A percentile compares a stretch with the other conserved stretches of the same genome.
These are phyloP conservation scores for Pleurotus giganteus DNA, from an alignment of 768 basidiomycete genomes.

Conservation along the genomic window DNA sequence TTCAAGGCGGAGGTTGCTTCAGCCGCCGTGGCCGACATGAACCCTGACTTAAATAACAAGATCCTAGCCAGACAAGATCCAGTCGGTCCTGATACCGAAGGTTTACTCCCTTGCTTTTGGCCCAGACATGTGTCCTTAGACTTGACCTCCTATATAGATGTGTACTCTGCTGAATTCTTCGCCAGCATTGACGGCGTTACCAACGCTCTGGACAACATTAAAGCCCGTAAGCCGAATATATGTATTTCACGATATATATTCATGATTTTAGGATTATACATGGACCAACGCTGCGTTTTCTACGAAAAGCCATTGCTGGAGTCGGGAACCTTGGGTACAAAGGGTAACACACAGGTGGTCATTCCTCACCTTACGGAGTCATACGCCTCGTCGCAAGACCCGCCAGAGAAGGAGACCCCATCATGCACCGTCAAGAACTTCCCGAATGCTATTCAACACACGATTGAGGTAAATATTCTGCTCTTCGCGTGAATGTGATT, in stretches of 20 bases:
- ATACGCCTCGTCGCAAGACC: slow-evolving; percentile 97
- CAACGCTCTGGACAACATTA: slow-evolving; percentile 95
- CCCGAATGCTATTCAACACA: slow-evolving; percentile 97
- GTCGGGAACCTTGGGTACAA: slow-evolving; percentile 97
- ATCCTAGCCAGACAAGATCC: slow-evolving; percentile 89
- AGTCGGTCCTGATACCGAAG: slow-evolving; percentile 90
- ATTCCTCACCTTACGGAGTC: slow-evolving; percentile 94
- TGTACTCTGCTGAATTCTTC: slow-evolving; percentile 90
- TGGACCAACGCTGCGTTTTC: slow-evolving; percentile 98
- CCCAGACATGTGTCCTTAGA: too few relatives aligned
- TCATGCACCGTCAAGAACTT: slow-evolving; percentile 99
- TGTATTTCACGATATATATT: slow-evolving; percentile 10
- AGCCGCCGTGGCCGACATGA: slow-evolving; percentile 92
- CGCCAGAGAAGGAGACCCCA: slow-evolving; percentile 95
- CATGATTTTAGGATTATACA: slow-evolving; percentile 71
- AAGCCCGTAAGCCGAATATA: slow-evolving; percentile 68
- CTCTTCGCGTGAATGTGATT: not conserved
- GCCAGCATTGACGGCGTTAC: slow-evolving; percentile 88
- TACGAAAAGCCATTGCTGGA: slow-evolving; percentile 95
- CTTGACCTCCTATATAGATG: slow-evolving; percentile 57
- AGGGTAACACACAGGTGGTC: slow-evolving; percentile 95
- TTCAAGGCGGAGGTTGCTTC: slow-evolving; percentile 97
- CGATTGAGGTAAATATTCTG: slow-evolving; percentile 72
- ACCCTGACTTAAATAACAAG: slow-evolving; percentile 83
- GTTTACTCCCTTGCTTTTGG: slow-evolving; percentile 51